Base-by-base conservation (phyloP, 768 basidiomycete species). In the Austroboletus festivus region DNA sequence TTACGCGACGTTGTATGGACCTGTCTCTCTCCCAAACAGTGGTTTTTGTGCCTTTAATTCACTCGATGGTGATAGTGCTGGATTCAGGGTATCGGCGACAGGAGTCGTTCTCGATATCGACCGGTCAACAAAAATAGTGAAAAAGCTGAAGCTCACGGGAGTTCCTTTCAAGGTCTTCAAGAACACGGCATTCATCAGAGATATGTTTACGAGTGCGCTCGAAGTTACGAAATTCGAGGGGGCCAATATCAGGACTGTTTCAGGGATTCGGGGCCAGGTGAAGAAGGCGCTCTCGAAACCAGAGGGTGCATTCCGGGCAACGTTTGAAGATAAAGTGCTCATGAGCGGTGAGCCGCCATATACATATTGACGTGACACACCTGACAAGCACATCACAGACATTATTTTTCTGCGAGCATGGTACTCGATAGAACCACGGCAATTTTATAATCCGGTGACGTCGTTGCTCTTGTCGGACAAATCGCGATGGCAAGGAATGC, bases 171-270 rank as follows among this genome's bases (percentile, higher is more conserved):
- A 98, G 77, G 93, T 98, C 51, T 99, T 88, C 79, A 98, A 97
- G 73, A 99, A 99, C 69, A 99, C 96, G 12, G 96, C 93, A 3
- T 99, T 98, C 68, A 73, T 99, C 57, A 92, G 86, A 74, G 92
- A 96, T 61, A 99, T 99, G 96, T 99, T 99, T 73, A 85, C 71
- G 46, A 84, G 82, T 48, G 85, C 92, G 26, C 77, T 98, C 26
- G 96, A 99, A 68, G 93, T 98, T 12, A 93, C 93, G 48, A 98
- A 96, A 68, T 98, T 99, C 58, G 96, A 99, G 67, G 96, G 96
- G 16, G 96, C 96, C n/a, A 92, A 87, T 64, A 82, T 99, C 47
- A 77, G 85, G 50, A 98, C 95, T 0, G 96, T 98, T 7, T 93
- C 91, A 6, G 96, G 96, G 11, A 90, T 99, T 47, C 74, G 96